Conservation (phyloP, 2,329 filamentous ascomycete species). For the Venturia asperata region DNA sequence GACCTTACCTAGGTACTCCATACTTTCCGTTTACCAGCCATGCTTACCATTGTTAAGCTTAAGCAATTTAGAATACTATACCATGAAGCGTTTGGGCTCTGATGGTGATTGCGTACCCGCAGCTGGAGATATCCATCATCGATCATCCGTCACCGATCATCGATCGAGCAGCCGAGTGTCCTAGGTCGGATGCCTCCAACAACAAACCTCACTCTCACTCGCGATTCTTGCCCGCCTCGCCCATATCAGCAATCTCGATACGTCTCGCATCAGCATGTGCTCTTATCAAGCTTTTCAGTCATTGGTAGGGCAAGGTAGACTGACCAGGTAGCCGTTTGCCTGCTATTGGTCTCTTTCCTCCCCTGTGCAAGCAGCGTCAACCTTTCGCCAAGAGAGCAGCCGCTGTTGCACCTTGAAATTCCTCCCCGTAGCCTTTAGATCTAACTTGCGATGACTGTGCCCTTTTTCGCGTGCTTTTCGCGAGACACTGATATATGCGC, state of each 20-base stretch:
- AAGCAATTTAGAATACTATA: background rate
- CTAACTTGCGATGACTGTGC: background rate
- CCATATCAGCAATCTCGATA: background rate
- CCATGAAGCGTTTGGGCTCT: background rate
- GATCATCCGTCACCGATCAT: background rate
- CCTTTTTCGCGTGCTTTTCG: background rate
- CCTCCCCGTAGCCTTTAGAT: background rate
- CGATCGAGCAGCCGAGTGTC: background rate
- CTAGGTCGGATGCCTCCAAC: background rate
- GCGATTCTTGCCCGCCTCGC: background rate
- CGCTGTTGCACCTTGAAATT: background rate
- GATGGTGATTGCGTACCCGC: background rate
- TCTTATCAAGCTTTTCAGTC: background rate
- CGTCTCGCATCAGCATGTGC: background rate
- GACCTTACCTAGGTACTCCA: background rate
- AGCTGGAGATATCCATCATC: background rate
- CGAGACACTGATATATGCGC: background rate
- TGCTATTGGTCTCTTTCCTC: slow-evolving; percentile 6
- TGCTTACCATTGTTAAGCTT: background rate
- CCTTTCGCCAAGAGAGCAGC: background rate
- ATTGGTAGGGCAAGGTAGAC: background rate
- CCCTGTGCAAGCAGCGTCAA: background rate
- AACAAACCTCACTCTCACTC: background rate
- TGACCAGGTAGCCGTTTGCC: background rate
- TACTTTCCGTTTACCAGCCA: background rate